phyloP scores from a whole-genome alignment of 441 rosid genomes.

The Geranium incanum region DNA sequence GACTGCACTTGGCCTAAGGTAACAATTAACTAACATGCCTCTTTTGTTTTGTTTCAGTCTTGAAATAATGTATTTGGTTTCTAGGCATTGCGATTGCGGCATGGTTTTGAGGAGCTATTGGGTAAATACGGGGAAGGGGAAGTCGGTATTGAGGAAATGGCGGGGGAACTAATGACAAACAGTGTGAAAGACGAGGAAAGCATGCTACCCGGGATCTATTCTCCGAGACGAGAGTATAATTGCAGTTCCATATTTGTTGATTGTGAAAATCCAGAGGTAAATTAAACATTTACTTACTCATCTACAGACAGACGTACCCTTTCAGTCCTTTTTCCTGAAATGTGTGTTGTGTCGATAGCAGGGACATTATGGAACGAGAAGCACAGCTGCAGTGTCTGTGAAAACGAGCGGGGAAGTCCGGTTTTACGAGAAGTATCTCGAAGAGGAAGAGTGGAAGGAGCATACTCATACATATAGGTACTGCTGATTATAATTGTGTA shows the following conservation, averaged over 20 bases:
- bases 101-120: conserved; percentile 33
- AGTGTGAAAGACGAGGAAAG: conserved; percentile 38
- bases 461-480: conserved; percentile 12
- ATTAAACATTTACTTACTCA: not conserved
- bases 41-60: not conserved
- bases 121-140: conserved; percentile 30
- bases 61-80: not conserved
- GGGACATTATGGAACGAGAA: conserved; percentile 69
- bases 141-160: conserved; percentile 46
- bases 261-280: conserved; percentile 29
- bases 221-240: conserved; percentile 37
- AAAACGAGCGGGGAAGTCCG: conserved; percentile 37
- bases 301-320: not conserved
- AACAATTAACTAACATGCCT: conserved; percentile 24
- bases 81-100: conserved; percentile 51
- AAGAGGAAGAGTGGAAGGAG: conserved; percentile 48
- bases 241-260: conserved; percentile 61
- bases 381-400: conserved; percentile 47
- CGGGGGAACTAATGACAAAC: conserved; percentile 48
- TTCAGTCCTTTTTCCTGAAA: too few species aligned
- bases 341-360: conserved; percentile 12
- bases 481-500: too few species aligned
- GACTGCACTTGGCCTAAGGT: conserved; percentile 90
- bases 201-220: conserved; percentile 35
- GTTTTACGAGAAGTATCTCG: conserved; percentile 49